Evolutionary conservation across 2,329 filamentous ascomycete species (phyloP), one percentile per base, ranked within the genome.

Genomic region (Diaporthe destruens): DNA sequence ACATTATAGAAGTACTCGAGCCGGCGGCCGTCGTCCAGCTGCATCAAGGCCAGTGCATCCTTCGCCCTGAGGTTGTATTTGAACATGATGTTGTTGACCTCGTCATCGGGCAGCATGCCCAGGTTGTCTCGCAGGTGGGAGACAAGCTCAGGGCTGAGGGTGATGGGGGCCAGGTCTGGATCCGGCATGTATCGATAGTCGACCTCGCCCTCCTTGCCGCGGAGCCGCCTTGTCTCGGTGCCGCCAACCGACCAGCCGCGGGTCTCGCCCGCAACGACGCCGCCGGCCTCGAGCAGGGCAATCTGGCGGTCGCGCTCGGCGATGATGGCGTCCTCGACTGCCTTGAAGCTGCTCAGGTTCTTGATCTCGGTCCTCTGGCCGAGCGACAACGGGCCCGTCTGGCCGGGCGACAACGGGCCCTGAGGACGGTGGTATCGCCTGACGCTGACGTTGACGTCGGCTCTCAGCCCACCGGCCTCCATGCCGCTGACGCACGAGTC

Each of bases 131-230:
- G 83, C 18, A 98, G 85, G 75, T 91, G 86, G 6, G 86, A 79
- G 6, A 98, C 84, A 0, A 98, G 85, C 72, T 93, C 91, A 2
- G 87, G 79, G 9, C 91, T 91, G 74, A 99, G 92, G 2, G 95
- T 80, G 1, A 99, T 86, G 1, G 96, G 94, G 0, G 90, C 88
- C 18, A 99, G 87, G 80, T 99, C 96, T 6, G 96, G 94, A 80
- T 99, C 96, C 0, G 96, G 96, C 96, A 99, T 98, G 80, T 99
- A 99, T 54, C 96, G 89, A 82, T 99, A 99, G 81, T 99, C 96
- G 7, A 98, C 95, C 79, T 98, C 96, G 61, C 96, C 96, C 81
- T 98, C 96, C 81, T 99, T 99, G 34, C 94, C 94, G 78, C 96
- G 89, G 55, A 99, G 84, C 53, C 92, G 89, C 72, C 90, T 91